phyloP scores from a whole-genome alignment of 805 yeast genomes.

The Yamadazyma laniorum region DNA sequence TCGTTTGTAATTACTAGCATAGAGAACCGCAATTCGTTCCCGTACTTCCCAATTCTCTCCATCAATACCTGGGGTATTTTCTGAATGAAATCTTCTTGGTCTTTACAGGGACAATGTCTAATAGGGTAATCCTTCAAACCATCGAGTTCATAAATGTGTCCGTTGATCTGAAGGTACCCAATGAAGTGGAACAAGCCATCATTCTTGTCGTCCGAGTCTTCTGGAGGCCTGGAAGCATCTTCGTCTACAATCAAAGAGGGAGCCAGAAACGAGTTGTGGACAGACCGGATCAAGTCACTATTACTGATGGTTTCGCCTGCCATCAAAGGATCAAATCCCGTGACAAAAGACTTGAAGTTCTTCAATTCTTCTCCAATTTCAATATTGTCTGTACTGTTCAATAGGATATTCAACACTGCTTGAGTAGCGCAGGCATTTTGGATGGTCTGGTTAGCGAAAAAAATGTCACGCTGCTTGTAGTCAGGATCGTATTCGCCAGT shows the following conservation, averaged over 20 bases:
- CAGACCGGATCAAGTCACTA: conserved; percentile 52
- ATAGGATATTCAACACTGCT: conserved; percentile 57
- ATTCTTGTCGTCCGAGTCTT: conserved; percentile 31
- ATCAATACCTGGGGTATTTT: conserved; percentile 45
- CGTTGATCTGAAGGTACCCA: conserved; percentile 48
- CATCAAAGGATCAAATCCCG: conserved; percentile 53
- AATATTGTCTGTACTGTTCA: conserved; percentile 32
- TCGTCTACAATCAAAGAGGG: conserved; percentile 54
- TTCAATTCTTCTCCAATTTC: conserved; percentile 49
- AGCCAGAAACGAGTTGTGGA: conserved; percentile 60
- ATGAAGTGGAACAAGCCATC: conserved; percentile 62
- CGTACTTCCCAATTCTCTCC: conserved; percentile 46
- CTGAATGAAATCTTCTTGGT: conserved; percentile 40
- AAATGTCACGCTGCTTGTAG: conserved; percentile 37
- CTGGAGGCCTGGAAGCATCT: conserved; percentile 21
- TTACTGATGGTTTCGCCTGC: conserved; percentile 62
- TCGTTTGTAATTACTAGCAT: conserved; percentile 54
- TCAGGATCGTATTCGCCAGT: conserved; percentile 44
- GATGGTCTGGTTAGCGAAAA: conserved; percentile 62
- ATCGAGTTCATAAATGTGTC: conserved; percentile 57
- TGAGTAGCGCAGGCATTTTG: conserved; percentile 76
- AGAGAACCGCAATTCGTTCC: conserved; percentile 55
- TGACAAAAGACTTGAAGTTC: conserved; percentile 49
- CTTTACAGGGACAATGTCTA: conserved; percentile 41
- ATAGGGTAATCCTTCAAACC: conserved; percentile 59